Evolutionary conservation across 164 flowering plant species (phyloP), one percentile per base, ranked within the genome.

Genomic region (Aristolochia contorta): DNA sequence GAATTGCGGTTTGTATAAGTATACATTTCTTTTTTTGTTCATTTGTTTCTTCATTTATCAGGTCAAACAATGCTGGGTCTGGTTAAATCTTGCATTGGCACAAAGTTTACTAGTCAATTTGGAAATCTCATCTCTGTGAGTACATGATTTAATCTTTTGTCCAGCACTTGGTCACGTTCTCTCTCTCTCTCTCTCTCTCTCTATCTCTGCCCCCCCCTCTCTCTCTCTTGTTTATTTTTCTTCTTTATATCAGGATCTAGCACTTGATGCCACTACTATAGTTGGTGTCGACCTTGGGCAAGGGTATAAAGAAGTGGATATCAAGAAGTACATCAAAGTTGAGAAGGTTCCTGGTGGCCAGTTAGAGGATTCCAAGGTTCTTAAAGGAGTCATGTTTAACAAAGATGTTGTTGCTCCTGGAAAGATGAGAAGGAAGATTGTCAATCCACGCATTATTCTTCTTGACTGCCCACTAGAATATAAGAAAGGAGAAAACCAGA

Each of bases 321-420:
- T 93, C 43, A 93, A 93, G 71, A 90, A 88, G 67, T 88, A 84
- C 75, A 80, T 93, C 43, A 93, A 88, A 65, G 89, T 90, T 59
- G 98, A 92, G 81, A 93, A 93, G 73, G 71, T 90, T 16, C 99
- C 97, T 58, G 99, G 99, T 60, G 94, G 99, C 23, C 96, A 84
- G 72, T 75, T 93, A 66, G 99, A 93, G 72, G 97, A 90, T 54
- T 93, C 98, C 4, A 78, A 60, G 69, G 97, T 93, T 62, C 80
- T 93, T 20, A 86, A 73, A 71, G 98, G 98, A 53, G 96, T 93
- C 51, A 93, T 93, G 98, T 47, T 93, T 58, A 90, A 86, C 77
- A 93, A 93, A 72, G 98, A 93, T 76, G 91, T 93, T 16, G 84
- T 90, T 67, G 89, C 91, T 20, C 97, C 96, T 53, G 96, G 98